Conservation (phyloP, 2,329 filamentous ascomycete genomes). For the Gnomoniopsis sp. region DNA sequence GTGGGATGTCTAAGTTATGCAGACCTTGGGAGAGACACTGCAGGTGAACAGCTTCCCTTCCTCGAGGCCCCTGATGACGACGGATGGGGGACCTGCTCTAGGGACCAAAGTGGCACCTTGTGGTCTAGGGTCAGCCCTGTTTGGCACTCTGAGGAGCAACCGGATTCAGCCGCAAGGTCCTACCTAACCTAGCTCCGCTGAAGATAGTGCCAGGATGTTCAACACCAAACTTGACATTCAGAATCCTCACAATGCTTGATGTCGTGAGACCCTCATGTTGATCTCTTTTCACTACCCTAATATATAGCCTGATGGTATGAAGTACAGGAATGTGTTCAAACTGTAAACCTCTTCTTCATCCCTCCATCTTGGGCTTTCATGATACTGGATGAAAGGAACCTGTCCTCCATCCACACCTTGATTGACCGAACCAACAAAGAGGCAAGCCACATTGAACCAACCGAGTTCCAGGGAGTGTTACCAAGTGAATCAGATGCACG, state of each 20-base stretch:
- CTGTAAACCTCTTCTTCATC: neutral
- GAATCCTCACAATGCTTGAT: neutral
- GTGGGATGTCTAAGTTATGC: neutral
- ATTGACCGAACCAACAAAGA: neutral
- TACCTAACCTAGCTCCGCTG: neutral
- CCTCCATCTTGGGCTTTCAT: neutral
- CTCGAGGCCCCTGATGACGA: neutral
- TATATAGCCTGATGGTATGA: neutral
- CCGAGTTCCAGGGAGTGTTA: neutral
- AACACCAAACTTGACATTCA: neutral
- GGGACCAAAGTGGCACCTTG: neutral
- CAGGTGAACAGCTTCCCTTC: neutral
- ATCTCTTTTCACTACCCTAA: neutral
- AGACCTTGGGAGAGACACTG: neutral
- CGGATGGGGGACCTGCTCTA: neutral
- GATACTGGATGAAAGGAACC: slow-evolving; percentile 11
- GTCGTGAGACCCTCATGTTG: neutral
- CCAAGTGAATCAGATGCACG: neutral
- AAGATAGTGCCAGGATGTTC: neutral
- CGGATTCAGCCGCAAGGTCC: neutral
- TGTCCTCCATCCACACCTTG: neutral
- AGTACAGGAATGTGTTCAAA: neutral
- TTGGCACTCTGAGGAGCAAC: neutral
- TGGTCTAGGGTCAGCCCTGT: slow-evolving; percentile 5
- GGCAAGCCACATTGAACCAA: neutral